phyloP scores from a whole-genome alignment of 2,329 filamentous ascomycete genomes.

The Nannizzia gypsea region DNA sequence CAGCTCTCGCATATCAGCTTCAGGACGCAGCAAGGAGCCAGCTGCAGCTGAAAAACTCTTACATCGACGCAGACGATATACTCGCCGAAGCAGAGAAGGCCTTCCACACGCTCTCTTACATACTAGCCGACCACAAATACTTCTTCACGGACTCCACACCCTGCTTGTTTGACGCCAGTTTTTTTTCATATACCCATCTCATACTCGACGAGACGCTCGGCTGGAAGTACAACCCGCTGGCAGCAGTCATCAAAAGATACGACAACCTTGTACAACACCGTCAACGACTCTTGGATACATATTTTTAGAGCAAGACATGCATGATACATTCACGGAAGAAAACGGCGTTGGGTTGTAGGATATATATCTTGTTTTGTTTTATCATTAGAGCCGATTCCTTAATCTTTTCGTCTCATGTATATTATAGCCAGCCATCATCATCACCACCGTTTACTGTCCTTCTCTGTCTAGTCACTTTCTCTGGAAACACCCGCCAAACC shows the following conservation, averaged over 20 bases:
- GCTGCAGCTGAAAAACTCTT: constrained; percentile 49
- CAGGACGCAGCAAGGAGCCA: constrained; percentile 61
- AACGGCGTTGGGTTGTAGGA: neutral
- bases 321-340: neutral
- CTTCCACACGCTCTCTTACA: constrained; percentile 48
- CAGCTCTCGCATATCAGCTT: constrained; percentile 54
- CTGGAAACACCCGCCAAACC: constrained; percentile 42
- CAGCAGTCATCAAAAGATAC: constrained; percentile 44
- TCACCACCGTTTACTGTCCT: neutral
- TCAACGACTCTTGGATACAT: constrained; percentile 43
- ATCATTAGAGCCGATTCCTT: neutral
- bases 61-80: constrained; percentile 46
- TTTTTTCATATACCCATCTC: constrained; percentile 83
- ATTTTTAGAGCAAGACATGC: constrained; percentile 31
- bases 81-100: constrained; percentile 51
- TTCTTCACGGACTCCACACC: constrained; percentile 50
- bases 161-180: constrained; percentile 69
- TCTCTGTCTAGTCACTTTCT: constrained; percentile 13
- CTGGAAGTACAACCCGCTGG: constrained; percentile 54
- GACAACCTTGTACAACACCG: constrained; percentile 55
- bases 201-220: constrained; percentile 53
- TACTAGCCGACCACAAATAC: constrained; percentile 48
- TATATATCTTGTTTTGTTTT: neutral
- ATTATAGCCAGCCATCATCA: neutral
- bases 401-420: neutral